phyloP scores from a whole-genome alignment of 2,329 filamentous ascomycete genomes.

The Xylariaceae sp. region DNA sequence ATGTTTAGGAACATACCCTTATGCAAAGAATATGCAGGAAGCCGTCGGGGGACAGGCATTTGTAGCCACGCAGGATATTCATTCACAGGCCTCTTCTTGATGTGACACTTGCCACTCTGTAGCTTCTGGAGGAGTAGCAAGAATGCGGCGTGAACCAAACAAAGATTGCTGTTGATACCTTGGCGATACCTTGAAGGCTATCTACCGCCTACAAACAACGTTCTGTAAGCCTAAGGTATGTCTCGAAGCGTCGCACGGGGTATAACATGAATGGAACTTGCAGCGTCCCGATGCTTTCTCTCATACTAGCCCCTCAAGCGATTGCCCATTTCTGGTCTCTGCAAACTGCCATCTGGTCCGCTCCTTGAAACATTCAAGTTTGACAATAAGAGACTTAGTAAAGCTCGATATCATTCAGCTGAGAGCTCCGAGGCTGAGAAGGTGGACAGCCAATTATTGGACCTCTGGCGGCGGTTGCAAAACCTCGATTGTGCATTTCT shows the following conservation, averaged over 20 bases:
- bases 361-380: constrained; percentile 44
- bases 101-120: constrained; percentile 37
- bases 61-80: constrained; percentile 22
- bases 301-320: constrained; percentile 26
- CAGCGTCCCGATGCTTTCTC: constrained; percentile 37
- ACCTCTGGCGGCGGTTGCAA: constrained; percentile 25
- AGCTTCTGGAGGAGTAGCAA: neutral
- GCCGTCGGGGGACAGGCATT: constrained; percentile 18
- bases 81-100: constrained; percentile 29
- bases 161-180: constrained; percentile 19
- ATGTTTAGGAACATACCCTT: constrained; percentile 18
- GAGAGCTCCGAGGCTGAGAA: constrained; percentile 33
- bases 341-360: constrained; percentile 41
- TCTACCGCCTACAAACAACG: constrained; percentile 29
- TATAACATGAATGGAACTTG: constrained; percentile 45
- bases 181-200: constrained; percentile 14
- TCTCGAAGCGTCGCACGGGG: constrained; percentile 39
- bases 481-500: neutral
- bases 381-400: constrained; percentile 39
- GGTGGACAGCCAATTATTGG: constrained; percentile 30
- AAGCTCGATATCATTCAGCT: constrained; percentile 38
- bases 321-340: constrained; percentile 31
- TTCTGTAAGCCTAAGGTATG: constrained; percentile 29
- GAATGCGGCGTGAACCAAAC: constrained; percentile 17
- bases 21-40: constrained; percentile 30